Percentiles rank a stretch among this genome's conserved stretches.
Evolutionary conservation across 2,329 filamentous ascomycete species (phyloP).

Genomic region (Bipolaris gigantea): DNA sequence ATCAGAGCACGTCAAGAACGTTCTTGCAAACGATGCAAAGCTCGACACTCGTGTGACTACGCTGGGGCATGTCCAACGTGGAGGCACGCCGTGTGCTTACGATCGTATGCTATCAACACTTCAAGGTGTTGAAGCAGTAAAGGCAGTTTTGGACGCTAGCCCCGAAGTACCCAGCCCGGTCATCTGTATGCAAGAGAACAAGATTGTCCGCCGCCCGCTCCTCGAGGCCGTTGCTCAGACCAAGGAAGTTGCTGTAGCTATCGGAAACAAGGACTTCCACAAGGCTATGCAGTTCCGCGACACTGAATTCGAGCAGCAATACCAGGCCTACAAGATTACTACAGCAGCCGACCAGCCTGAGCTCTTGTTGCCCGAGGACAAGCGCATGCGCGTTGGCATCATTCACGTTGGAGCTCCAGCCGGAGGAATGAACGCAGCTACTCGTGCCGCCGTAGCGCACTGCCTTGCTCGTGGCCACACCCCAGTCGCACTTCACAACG

Average conservation of each 20-base stretch:
- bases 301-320: conserved; percentile 91
- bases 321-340: conserved; percentile 86
- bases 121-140: conserved; percentile 59
- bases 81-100: conserved; percentile 88
- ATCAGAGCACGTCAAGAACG: conserved; percentile 78
- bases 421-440: conserved; percentile 97
- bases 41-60: conserved; percentile 95
- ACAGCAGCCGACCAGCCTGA: conserved; percentile 77
- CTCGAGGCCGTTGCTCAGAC: conserved; percentile 88
- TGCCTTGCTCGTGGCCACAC: conserved; percentile 91
- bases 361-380: conserved; percentile 67
- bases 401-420: conserved; percentile 96
- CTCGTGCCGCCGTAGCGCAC: conserved; percentile 89
- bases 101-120: conserved; percentile 91
- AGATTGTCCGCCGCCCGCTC: conserved; percentile 87
- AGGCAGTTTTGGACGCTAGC: conserved; percentile 51
- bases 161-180: conserved; percentile 90
- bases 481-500: conserved; percentile 91
- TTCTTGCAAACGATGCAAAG: conserved; percentile 78
- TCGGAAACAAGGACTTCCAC: conserved; percentile 82
- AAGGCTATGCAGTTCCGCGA: conserved; percentile 86
- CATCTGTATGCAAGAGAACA: conserved; percentile 96
- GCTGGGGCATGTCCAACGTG: conserved; percentile 94
- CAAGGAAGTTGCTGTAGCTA: conserved; percentile 78
- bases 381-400: conserved; percentile 92